Base-by-base conservation (phyloP, 352 stramenopile genomes). In the Globisporangium polare region DNA sequence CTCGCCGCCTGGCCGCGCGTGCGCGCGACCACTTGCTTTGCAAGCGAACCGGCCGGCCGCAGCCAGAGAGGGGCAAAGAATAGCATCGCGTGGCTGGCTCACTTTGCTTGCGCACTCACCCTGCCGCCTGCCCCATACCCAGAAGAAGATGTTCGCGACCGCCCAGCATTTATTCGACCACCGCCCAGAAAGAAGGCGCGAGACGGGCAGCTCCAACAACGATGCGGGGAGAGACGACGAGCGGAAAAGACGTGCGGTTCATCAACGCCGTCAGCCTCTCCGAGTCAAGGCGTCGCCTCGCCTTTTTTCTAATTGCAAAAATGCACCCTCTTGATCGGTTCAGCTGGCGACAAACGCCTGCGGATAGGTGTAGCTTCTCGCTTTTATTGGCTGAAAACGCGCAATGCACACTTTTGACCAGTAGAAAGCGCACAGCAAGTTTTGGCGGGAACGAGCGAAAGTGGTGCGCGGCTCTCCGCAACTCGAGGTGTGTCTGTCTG, bases 401-500 rank as follows among this genome's bases (percentile, higher is more conserved):
- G 1, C 5, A 41, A 17, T 12, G 50, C 3, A 10, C 18, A 18
- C 22, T 60, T 52, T 31, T 29, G 26, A 24, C 54, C 54, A 60
- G 24, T 39, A 26, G 18, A 4, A 37, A 35, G 7, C 13, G 4
- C 9, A 22, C 7, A 52, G 27, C 3, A 9, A 6, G 17, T 60
- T 60, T 60, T 60, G 54, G 54, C 54, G 54, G 54, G 54, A 60
- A 60, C 20, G 26, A 43, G 26, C 33, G 37, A 58, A 46, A 58
- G 42, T 20, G n/a, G 52, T 47, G 2, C 33, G 50, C 27, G 50
- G 18, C 5, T 58, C 33, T 39, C 33, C 33, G 9, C 33, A 39
- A 12, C 33, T 39, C 33, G 37, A 33, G n/a, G n/a, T n/a, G n/a
- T n/a, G n/a, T 33, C 29, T 33, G 29, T 33, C 5, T 6, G 29